Base-by-base conservation (phyloP, 768 basidiomycete genomes). In the Paxillus ammoniavirescens region DNA sequence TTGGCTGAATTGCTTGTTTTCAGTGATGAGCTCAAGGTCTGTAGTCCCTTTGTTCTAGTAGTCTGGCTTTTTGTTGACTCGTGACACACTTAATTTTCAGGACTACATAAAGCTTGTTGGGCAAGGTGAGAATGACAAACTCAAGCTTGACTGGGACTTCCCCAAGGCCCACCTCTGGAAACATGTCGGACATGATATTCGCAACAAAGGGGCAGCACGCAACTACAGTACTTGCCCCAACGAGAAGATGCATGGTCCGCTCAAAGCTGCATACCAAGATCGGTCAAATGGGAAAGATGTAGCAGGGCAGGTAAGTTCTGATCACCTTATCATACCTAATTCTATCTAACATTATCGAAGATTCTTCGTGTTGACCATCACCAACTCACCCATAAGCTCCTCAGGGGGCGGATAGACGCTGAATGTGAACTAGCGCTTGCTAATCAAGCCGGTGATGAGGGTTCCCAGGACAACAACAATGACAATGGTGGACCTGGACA, bases 161-260 rank as follows among this genome's bases (percentile, higher is more conserved):
- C 72, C 68, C 0, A n/a, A 77, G 55, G 46, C 53, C 0, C 75
- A 77, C 35, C 54, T 61, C 1, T 69, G 73, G 41, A 49, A 57
- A 4, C 74, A 77, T 48, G 42, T 70, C 0, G 64, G 73, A 28
- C 49, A 51, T 2, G 65, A 75, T 37, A 74, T 77, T 13, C 17
- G 43, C 23, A 18, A 2, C 0, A 75, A 75, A 31, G 75, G 73
- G 8, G 68, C 52, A 0, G 61, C 67, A 0, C 42, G 47, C 0
- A 72, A 72, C 36, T 74, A 68, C 40, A 73, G 67, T 26, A 73
- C 70, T 1, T 60, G 63, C 41, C 62, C 61, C 0, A 72, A 69
- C 48, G 72, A 76, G 45, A 56, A 64, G 0, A 53, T 65, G 26
- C 70, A 76, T 53, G 56, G 65, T 0, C 52, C 64, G 1, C 41